Evolutionary conservation across 2,329 filamentous ascomycete genomes (phyloP), one percentile per base, ranked within the genome.

Genomic region (Claviceps sp.): DNA sequence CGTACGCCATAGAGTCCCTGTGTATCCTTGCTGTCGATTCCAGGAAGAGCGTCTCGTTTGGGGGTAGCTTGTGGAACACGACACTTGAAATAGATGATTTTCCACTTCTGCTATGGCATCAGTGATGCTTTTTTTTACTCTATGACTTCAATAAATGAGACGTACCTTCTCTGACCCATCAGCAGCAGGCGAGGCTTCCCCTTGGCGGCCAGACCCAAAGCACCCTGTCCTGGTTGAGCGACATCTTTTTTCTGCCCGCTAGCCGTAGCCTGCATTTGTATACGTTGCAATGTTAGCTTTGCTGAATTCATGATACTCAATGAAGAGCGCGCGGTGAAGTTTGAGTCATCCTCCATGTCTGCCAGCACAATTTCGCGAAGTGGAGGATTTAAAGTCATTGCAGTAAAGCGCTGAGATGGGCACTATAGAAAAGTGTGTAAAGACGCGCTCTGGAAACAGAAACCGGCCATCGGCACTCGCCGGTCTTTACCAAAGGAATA

Each of bases 11-110:
- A 3, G 87, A 88, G 60, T 96, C 89, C 64, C 95, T 95, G 63
- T 95, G 89, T 57, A 97, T 94, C 36, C 87, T 80, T 9, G 89
- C 90, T 4, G 93, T 98, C 0, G 93, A 95, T 67, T 97, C 93
- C 18, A 98, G 78, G 62, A 95, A 98, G 16, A 98, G 72, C 0
- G 93, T 97, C 71, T 98, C 94, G 60, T 87, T 94, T 2, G 93
- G 90, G 3, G 91, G 89, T 64, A 97, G 83, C 67, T 98, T 98
- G 70, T 97, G 90, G 63, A 98, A 97, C n/a, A 98, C 91, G 47
- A 98, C 94, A 63, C 89, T 97, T 26, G 90, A 93, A 65, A 98
- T 97, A 5, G 93, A 98, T 0, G 93, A 97, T 67, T 98, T 98
- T 55, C 93, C 93, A 64, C 90, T 96, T 72, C 93, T 98, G 59